Conservation (phyloP, 2,329 filamentous ascomycete genomes). For the Alternaria infectoria region DNA sequence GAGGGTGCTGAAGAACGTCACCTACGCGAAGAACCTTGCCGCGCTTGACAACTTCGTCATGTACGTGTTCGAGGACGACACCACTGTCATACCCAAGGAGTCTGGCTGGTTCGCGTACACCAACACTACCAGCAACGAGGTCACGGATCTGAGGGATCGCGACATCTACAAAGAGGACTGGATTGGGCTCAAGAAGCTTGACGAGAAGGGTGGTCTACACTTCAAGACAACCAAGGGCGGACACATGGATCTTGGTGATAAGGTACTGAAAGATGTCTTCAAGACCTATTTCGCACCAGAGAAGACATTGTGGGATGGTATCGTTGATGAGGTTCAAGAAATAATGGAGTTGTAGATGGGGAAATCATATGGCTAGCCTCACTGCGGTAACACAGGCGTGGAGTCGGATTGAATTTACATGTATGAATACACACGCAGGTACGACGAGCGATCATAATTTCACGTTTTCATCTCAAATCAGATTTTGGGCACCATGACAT, state of each 20-base stretch:
- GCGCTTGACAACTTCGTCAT: conserved; percentile 80
- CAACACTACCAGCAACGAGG: conserved; percentile 67
- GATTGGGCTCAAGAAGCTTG: conserved; percentile 81
- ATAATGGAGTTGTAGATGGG: conserved; percentile 33
- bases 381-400: neutral
- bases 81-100: conserved; percentile 86
- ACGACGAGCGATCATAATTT: neutral
- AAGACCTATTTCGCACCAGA: conserved; percentile 66
- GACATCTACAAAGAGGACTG: conserved; percentile 88
- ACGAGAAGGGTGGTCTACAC: conserved; percentile 77
- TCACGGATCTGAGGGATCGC: conserved; percentile 71
- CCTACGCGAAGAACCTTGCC: conserved; percentile 74
- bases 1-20: conserved; percentile 72
- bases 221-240: conserved; percentile 76
- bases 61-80: conserved; percentile 88
- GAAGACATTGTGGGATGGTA: conserved; percentile 17
- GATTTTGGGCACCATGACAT: neutral
- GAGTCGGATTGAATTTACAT: neutral
- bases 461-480: neutral
- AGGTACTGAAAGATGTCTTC: conserved; percentile 71
- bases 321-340: conserved; percentile 23
- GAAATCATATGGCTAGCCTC: neutral
- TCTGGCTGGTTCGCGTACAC: conserved; percentile 85
- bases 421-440: neutral
- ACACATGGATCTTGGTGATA: conserved; percentile 80